A percentile compares a stretch with the other conserved stretches of the same genome.
Evolutionary conservation across 108 stramenopile species (phyloP).

Genomic region (Fistulifera solaris): DNA sequence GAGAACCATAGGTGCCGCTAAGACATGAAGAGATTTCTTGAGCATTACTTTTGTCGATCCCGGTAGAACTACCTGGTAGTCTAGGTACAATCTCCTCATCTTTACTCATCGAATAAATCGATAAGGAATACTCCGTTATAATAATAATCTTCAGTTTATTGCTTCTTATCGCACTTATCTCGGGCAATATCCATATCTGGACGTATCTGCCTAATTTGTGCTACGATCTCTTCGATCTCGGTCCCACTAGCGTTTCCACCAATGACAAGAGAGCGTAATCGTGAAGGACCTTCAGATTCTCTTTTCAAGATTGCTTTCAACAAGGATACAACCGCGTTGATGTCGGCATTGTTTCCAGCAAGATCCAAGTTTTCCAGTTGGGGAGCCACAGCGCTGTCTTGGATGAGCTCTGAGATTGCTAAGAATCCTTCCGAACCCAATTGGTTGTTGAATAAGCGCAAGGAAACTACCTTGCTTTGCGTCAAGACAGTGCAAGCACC

Average conservation of each 20-base stretch:
- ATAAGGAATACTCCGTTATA: no score
- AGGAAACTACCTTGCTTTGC: slow-evolving; percentile 18
- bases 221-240: slow-evolving; percentile 29
- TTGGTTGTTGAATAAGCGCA: slow-evolving; percentile 61
- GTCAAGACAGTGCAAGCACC: slow-evolving; percentile 36
- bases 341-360: slow-evolving; percentile 54
- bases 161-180: slow-evolving; percentile 22
- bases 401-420: slow-evolving; percentile 23
- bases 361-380: slow-evolving; percentile 56
- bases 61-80: no score
- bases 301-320: slow-evolving; percentile 24
- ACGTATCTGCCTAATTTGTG: slow-evolving; percentile 21
- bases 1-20: no score
- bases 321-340: slow-evolving; percentile 38
- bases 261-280: slow-evolving; percentile 43
- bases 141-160: no score
- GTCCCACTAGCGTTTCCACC: slow-evolving; percentile 59
- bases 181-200: slow-evolving; percentile 68
- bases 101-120: no score
- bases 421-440: slow-evolving; percentile 47
- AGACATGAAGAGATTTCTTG: no score
- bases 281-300: slow-evolving; percentile 2
- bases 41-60: no score
- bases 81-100: no score
- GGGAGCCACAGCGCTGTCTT: slow-evolving; percentile 27